A percentile compares a stretch with the other conserved stretches of the same genome.
Conservation (phyloP, 2,329 filamentous ascomycete species). For the Ophiostoma ips region DNA sequence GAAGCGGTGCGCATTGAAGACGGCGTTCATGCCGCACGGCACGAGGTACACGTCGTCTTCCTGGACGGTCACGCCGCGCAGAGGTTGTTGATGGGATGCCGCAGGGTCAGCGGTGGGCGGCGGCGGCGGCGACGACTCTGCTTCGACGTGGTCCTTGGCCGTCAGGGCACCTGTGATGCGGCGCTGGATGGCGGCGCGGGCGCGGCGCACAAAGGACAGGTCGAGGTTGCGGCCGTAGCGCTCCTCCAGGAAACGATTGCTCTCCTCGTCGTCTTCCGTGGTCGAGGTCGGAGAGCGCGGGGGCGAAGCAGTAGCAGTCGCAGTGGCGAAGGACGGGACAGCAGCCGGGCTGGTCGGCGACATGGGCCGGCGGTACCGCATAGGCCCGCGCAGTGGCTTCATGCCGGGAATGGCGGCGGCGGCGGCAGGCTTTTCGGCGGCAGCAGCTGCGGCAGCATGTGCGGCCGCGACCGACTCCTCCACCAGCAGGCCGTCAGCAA, state of each 20-base stretch:
- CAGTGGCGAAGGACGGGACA: background rate
- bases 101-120: too few species aligned
- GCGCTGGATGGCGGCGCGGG: slow-evolving; percentile 71
- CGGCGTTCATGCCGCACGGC: slow-evolving; percentile 86
- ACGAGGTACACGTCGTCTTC: slow-evolving; percentile 85
- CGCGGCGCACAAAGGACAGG: slow-evolving; percentile 61
- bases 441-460: background rate
- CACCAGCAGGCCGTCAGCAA: slow-evolving; percentile 51
- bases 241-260: slow-evolving; percentile 75
- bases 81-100: slow-evolving; percentile 22
- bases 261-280: slow-evolving; percentile 39
- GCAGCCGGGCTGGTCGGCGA: slow-evolving; percentile 21
- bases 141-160: slow-evolving; percentile 49
- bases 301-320: background rate
- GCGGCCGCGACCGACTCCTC: background rate
- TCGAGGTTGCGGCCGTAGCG: slow-evolving; percentile 87
- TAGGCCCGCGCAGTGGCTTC: slow-evolving; percentile 54
- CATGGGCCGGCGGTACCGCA: slow-evolving; percentile 55
- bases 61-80: slow-evolving; percentile 50
- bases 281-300: slow-evolving; percentile 11
- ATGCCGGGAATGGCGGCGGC: slow-evolving; percentile 5
- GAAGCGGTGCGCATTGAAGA: slow-evolving; percentile 73
- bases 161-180: slow-evolving; percentile 80
- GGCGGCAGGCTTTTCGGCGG: slow-evolving; percentile 5
- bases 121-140: slow-evolving; percentile 18